Evolutionary conservation across 2,329 filamentous ascomycete genomes (phyloP).

Genomic region (Drechmeria coniospora): DNA sequence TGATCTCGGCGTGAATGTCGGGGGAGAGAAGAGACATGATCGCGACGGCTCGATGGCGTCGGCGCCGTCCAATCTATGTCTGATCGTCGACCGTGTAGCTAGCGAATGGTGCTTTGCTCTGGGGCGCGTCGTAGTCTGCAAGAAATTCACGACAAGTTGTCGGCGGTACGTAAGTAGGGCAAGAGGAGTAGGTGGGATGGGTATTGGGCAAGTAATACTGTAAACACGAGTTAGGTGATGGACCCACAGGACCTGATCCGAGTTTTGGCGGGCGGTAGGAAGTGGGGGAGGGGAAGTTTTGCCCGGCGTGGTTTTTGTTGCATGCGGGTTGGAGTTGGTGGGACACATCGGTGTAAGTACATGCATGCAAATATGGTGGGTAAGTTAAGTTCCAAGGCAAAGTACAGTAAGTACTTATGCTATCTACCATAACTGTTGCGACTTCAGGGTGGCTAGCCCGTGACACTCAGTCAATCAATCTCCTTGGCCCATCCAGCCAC

Average conservation of each 20-base stretch:
- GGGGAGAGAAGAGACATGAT: constrained; percentile 68
- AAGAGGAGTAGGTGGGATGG: background rate
- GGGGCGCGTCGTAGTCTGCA: constrained; percentile 2
- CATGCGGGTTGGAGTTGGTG: too few species aligned
- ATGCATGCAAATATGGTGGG: too few species aligned
- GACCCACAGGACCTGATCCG: constrained; percentile 1
- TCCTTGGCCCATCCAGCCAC: too few species aligned
- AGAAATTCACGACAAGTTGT: too few species aligned
- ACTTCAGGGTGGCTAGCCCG: too few species aligned
- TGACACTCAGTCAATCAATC: too few species aligned
- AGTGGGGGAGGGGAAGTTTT: constrained; percentile 11
- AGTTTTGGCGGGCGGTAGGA: constrained; percentile 10
- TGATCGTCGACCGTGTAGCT: constrained; percentile 2
- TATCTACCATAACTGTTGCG: too few species aligned
- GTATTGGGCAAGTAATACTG: background rate
- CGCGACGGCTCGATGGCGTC: constrained; percentile 10
- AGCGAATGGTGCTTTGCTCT: too few species aligned
- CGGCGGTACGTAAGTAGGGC: background rate
- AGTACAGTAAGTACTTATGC: too few species aligned
- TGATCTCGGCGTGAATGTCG: constrained; percentile 72
- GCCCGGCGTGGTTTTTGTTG: too few species aligned
- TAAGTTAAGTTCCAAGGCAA: too few species aligned
- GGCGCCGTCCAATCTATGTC: constrained; percentile 9
- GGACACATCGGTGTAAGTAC: too few species aligned
- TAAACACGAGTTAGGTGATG: background rate